Conservation (phyloP, 1,284 basidiomycete species). For the Apiotrichum akiyoshidainum region DNA sequence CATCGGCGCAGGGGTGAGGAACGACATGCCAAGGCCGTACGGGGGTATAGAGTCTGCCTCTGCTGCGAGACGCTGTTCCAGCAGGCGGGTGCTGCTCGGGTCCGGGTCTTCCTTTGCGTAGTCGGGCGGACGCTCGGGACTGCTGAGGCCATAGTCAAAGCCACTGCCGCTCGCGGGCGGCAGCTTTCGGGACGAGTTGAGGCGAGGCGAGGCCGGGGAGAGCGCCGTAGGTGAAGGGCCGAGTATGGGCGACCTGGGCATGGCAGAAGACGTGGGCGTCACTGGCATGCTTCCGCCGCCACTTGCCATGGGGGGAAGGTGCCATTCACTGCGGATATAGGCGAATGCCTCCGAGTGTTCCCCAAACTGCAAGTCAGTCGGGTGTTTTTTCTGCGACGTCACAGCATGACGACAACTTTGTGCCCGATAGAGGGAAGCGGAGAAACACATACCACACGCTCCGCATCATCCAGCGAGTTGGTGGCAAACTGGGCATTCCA, state of each 20-base stretch:
- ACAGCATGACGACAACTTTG: background rate
- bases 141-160: background rate
- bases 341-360: slow-evolving; percentile 2
- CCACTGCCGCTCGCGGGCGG: background rate
- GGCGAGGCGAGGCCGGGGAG: slow-evolving; percentile 1
- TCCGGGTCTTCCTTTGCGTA: slow-evolving; percentile 42
- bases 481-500: background rate
- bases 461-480: background rate
- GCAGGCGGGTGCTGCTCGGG: slow-evolving; percentile 32
- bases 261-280: slow-evolving; percentile 1
- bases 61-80: slow-evolving; percentile 37
- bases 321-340: slow-evolving; percentile 6
- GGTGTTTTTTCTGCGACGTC: background rate
- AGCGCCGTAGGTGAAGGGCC: background rate
- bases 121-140: slow-evolving; percentile 35
- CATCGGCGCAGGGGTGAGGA: background rate
- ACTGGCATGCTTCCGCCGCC: background rate
- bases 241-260: background rate
- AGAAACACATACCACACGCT: background rate
- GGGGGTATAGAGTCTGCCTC: background rate
- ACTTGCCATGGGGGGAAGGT: background rate
- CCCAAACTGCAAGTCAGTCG: background rate
- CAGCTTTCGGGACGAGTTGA: background rate
- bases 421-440: background rate
- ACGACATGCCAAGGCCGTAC: background rate